phyloP scores from a whole-genome alignment of 2,329 filamentous ascomycete species.

The Rhinocladiella similis region DNA sequence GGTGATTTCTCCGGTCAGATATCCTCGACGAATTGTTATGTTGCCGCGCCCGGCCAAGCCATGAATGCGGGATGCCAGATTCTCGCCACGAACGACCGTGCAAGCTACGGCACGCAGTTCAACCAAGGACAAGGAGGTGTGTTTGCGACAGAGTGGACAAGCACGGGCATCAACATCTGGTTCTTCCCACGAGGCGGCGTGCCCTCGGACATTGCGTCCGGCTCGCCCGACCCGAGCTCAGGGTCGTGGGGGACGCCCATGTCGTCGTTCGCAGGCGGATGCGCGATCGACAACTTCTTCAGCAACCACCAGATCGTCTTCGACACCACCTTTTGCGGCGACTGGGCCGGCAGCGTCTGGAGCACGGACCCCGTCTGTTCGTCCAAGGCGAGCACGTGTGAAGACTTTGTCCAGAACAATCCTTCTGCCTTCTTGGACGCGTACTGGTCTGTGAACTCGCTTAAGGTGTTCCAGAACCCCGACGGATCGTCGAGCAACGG shows the following conservation, averaged over 20 bases:
- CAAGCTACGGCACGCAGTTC: slow-evolving; percentile 68
- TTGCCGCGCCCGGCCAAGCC: slow-evolving; percentile 44
- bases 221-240: slow-evolving; percentile 60
- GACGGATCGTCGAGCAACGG: background rate
- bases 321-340: slow-evolving; percentile 85
- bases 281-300: slow-evolving; percentile 72
- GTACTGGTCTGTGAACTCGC: slow-evolving; percentile 45
- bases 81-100: slow-evolving; percentile 46
- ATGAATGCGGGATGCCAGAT: slow-evolving; percentile 62
- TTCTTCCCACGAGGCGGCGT: slow-evolving; percentile 73
- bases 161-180: slow-evolving; percentile 70
- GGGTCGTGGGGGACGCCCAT: slow-evolving; percentile 65
- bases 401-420: slow-evolving; percentile 70
- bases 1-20: slow-evolving; percentile 48
- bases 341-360: slow-evolving; percentile 80
- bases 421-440: slow-evolving; percentile 69
- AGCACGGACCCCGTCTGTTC: slow-evolving; percentile 57
- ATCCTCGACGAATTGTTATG: slow-evolving; percentile 59
- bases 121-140: slow-evolving; percentile 69
- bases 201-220: slow-evolving; percentile 62
- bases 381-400: slow-evolving; percentile 63
- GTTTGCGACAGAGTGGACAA: slow-evolving; percentile 76
- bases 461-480: slow-evolving; percentile 23
- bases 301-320: slow-evolving; percentile 73
- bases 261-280: slow-evolving; percentile 68